These are phyloP conservation scores for Alternaria triticina DNA, from an alignment of 2,329 filamentous ascomycete genomes.

Conservation along the genomic window DNA sequence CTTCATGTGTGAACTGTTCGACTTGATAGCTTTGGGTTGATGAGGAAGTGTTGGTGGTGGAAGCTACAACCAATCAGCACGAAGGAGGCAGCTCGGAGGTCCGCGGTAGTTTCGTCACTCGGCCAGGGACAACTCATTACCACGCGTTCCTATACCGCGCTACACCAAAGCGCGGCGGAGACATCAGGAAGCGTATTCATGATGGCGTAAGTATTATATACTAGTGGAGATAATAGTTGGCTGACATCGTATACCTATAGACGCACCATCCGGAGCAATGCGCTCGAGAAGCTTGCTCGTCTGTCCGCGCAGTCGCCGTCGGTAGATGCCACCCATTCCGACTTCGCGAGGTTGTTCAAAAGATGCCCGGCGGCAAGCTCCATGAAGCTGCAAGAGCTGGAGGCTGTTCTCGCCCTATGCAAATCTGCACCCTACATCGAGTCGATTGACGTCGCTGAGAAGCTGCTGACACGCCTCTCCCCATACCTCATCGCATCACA, in stretches of 20 bases:
- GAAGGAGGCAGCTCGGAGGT: conserved; percentile 11
- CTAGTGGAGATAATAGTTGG: not conserved
- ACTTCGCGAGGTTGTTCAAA: conserved; percentile 53
- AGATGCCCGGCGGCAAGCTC: conserved; percentile 35
- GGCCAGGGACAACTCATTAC: conserved; percentile 5
- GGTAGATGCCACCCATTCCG: conserved; percentile 35
- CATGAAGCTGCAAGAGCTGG: conserved; percentile 84
- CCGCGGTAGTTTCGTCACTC: conserved; percentile 19
- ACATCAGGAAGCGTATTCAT: not conserved
- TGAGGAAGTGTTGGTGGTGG: not conserved
- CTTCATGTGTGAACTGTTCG: not conserved
- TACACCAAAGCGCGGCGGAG: not conserved
- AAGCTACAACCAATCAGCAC: conserved; percentile 14
- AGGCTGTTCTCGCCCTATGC: conserved; percentile 89
- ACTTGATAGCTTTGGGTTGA: not conserved
- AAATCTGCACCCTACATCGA: conserved; percentile 82
- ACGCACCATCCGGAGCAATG: conserved; percentile 53
- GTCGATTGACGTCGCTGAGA: conserved; percentile 74
- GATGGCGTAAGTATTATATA: conserved; percentile 3
- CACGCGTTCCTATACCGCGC: conserved; percentile 13
- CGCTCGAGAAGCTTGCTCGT: conserved; percentile 58
- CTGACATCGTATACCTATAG: conserved; percentile 17
- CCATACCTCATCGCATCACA: conserved; percentile 88
- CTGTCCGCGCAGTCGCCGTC: conserved; percentile 52
- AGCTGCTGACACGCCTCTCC: conserved; percentile 77